Evolutionary conservation across 495 filamentous ascomycete species (phyloP).

Genomic region (Penicillium paradoxum): DNA sequence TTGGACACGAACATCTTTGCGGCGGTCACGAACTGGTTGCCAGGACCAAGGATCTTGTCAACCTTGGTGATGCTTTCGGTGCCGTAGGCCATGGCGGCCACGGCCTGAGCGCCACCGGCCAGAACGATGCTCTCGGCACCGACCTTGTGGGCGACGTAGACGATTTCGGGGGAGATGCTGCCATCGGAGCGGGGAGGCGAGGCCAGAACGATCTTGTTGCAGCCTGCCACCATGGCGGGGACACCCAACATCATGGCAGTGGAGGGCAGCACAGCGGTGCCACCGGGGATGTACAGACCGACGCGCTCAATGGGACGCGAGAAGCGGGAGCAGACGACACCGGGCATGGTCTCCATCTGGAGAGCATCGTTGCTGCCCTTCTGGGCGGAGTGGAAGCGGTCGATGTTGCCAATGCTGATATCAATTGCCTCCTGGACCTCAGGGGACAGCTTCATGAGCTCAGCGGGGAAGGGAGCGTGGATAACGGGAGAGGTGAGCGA

Average conservation of each 20-base stretch:
- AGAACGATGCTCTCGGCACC: slow-evolving; percentile 93
- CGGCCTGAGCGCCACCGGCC: slow-evolving; percentile 93
- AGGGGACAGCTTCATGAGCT: slow-evolving; percentile 74
- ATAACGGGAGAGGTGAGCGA: slow-evolving; percentile 85
- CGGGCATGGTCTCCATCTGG: slow-evolving; percentile 92
- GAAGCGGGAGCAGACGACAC: slow-evolving; percentile 91
- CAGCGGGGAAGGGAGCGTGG: slow-evolving; percentile 75
- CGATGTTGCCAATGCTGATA: slow-evolving; percentile 86
- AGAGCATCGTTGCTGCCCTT: slow-evolving; percentile 69
- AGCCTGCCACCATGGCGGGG: slow-evolving; percentile 96
- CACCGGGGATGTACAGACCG: slow-evolving; percentile 90
- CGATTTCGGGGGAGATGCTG: slow-evolving; percentile 89
- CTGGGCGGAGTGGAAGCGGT: slow-evolving; percentile 88
- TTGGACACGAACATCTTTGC: slow-evolving; percentile 97
- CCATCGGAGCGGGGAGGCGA: slow-evolving; percentile 88
- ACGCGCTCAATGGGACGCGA: slow-evolving; percentile 88
- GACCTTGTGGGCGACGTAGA: slow-evolving; percentile 96
- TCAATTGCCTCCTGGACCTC: slow-evolving; percentile 92
- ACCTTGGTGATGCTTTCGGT: slow-evolving; percentile 80
- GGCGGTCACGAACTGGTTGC: slow-evolving; percentile 97
- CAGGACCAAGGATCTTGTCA: slow-evolving; percentile 96
- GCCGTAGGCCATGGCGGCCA: slow-evolving; percentile 69
- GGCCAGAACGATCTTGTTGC: slow-evolving; percentile 87
- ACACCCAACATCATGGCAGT: slow-evolving; percentile 98
- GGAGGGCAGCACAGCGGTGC: slow-evolving; percentile 90